Base-by-base conservation (phyloP, 2,329 filamentous ascomycete species). In the Rutstroemia sydowiana region DNA sequence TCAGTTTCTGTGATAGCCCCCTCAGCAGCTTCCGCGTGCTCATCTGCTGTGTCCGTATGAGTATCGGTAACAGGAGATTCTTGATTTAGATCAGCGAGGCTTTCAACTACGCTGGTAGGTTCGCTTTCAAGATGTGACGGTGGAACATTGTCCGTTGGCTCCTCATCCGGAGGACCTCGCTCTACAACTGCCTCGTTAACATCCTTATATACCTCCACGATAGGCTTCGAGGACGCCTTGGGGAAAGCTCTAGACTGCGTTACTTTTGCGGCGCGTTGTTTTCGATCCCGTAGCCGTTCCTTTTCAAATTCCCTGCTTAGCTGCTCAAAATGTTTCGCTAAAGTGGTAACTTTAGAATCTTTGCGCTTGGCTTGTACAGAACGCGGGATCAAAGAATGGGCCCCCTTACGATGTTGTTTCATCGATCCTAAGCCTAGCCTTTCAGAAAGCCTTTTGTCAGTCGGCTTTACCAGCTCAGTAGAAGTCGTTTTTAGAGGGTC, bases 241-340 rank as follows among this genome's bases (percentile, higher is more conserved):
- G 93, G 92, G 66, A 92, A 92, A 1, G 89, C 88, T 56, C 91
- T 81, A 13, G 88, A 88, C 66, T 77, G 75, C 40, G 81, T 78
- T 65, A 86, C 83, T 63, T 84, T 89, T 42, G 88, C 87, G 23
- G 88, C 87, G 54, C 88, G 76, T 66, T 90, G 86, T 62, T 85
- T 85, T 58, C 88, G 82, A 67, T 97, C 92, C 45, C 87, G 85
- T 59, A 95, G 80, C 41, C 93, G 81, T 69, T 98, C 92, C 62
- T 92, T 95, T 46, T 66, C 65, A 60, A 98, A 98, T 65, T 98
- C 95, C 21, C 91, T 85, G 61, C 90, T 96, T 52, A 98, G 76
- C 67, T 97, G 91, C 68, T 98, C 95, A 65, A 98, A 97, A 67
- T 97, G 93, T 61, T 88, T 88, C 16, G 93, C 89, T 45, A 98